Base-by-base conservation (phyloP, 306 rosid genomes). In the Glycine tomentella region DNA sequence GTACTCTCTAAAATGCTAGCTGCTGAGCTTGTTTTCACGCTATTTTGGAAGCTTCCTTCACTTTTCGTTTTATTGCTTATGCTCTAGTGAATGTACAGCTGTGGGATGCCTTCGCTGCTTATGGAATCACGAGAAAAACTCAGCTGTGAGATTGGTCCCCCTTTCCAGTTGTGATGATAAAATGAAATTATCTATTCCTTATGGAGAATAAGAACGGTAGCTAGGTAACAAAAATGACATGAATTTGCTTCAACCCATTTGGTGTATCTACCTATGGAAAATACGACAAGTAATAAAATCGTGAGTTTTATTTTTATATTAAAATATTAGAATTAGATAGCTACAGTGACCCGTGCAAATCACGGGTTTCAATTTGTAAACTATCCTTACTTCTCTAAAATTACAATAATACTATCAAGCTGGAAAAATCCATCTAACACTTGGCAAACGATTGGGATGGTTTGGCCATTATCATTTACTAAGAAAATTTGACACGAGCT, bases 21-120 rank as follows among this genome's bases (percentile, higher is more conserved):
- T 25, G 34, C 10, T 17, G 31, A 68, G 72, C 34, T 66, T 40
- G 72, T 42, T 66, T 61, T 40, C 33, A 66, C 72, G 4, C 55
- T 46, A 15, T 49, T 85, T 77, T 81, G 86, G 83, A 85, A 77
- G 88, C 44, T 78, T 77, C 78, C 42, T 20, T 67, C 42, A 36
- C 70, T 34, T 74, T 68, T 20, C 1, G 50, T 51, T 9, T 56
- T 6, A 67, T 62, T 62, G 69, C 10, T 11, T 33, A 33, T 11
- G 65, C 65, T 62, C 0, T 38, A 13, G 17, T 33, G 42, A 50
- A 31, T 46, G 58, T 65, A 68, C 81, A 84, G 77, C 83, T 84
- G 74, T 61, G 46, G 8, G 70, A 72, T 63, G 46, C 71, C 44
- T 71, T 6, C 0, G 31, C 31, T 25, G 31, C 31, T 25, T 25